Percentiles rank a stretch among this genome's conserved stretches.
These are phyloP conservation scores for Neurospora sp. DNA, from an alignment of 495 filamentous ascomycete species.

Conservation along the genomic window DNA sequence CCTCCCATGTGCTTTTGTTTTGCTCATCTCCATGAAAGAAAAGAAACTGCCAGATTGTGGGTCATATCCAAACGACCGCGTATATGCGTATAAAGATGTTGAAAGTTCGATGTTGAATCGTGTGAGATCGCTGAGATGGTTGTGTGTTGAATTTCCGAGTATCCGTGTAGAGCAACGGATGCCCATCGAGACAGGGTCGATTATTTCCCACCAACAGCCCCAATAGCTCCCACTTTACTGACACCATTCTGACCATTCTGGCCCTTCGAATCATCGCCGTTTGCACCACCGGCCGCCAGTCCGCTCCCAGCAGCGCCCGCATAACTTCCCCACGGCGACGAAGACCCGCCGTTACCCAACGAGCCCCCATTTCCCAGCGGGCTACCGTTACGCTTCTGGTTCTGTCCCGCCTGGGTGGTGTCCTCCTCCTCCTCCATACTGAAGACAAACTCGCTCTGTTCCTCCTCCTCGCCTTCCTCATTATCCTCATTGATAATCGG, in stretches of 20 bases:
- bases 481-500: slow-evolving; percentile 36
- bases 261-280: background rate
- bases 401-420: slow-evolving; percentile 17
- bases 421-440: slow-evolving; percentile 71
- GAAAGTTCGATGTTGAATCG: background rate
- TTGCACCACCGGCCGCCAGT: background rate
- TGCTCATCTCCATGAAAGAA: background rate
- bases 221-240: background rate
- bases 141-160: background rate
- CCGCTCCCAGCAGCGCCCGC: background rate
- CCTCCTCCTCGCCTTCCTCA: slow-evolving; percentile 39
- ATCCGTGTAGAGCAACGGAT: background rate
- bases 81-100: background rate
- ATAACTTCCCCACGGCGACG: background rate
- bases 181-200: background rate
- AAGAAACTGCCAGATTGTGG: background rate
- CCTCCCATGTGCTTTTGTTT: background rate
- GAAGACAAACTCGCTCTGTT: slow-evolving; percentile 67
- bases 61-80: background rate
- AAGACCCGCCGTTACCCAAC: slow-evolving; percentile 26
- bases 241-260: background rate
- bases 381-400: slow-evolving; percentile 31
- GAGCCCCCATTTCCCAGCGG: slow-evolving; percentile 22
- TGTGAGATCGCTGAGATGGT: background rate
- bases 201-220: background rate